Evolutionary conservation across 345 rosid species (phyloP).

Genomic region (Jatropha curcas): DNA sequence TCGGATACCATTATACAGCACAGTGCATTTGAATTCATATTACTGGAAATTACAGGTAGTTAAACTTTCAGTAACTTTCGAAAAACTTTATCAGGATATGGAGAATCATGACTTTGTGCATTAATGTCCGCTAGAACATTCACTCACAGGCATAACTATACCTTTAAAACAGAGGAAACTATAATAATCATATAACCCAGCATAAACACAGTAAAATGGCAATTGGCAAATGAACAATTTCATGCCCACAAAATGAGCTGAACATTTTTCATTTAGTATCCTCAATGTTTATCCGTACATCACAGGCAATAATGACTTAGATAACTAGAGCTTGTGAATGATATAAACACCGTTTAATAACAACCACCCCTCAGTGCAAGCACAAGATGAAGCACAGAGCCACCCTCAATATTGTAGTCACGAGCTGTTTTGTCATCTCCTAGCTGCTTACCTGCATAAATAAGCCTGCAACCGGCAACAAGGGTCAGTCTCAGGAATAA

Average conservation of each 20-base stretch:
- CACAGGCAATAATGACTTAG: background rate
- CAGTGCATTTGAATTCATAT: too few relatives aligned
- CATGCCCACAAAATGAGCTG: background rate
- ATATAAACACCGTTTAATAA: background rate
- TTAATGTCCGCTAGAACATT: background rate
- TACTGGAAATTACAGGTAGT: too few relatives aligned
- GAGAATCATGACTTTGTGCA: too few relatives aligned
- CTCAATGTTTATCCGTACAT: background rate
- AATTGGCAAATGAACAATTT: background rate
- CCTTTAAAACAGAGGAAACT: too few relatives aligned
- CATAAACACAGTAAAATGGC: background rate
- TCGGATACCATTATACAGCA: too few relatives aligned
- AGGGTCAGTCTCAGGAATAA: background rate
- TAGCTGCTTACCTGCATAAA: conserved; percentile 93
- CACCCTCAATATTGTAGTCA: conserved; percentile 94
- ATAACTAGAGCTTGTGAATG: background rate
- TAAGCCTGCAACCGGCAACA: conserved; percentile 41
- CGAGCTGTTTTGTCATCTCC: conserved; percentile 93
- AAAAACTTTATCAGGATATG: too few relatives aligned
- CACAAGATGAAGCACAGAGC: conserved; percentile 97
- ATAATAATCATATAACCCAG: too few relatives aligned
- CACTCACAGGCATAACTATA: too few relatives aligned
- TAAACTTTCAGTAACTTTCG: too few relatives aligned
- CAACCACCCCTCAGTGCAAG: conserved; percentile 92
- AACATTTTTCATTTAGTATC: background rate